Base-by-base conservation (phyloP, 768 basidiomycete genomes). In the Asterophora lycoperdoides region DNA sequence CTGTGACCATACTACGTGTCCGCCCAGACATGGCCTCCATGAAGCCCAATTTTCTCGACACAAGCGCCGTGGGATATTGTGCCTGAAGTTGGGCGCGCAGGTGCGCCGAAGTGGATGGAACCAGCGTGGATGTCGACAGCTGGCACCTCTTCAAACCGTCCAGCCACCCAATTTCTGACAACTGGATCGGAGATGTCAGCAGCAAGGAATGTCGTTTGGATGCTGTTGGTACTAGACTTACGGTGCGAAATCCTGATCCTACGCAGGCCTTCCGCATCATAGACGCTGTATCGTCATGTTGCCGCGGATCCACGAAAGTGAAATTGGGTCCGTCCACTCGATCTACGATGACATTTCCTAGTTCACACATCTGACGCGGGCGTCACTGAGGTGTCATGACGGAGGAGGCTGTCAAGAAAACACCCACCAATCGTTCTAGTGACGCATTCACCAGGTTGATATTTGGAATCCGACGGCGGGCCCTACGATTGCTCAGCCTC, bases 261-360 rank as follows among this genome's bases (percentile, higher is more conserved):
- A n/a, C n/a, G 11, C 59, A 58, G 7, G 79, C 79, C 52, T 70
- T 68, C 17, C 60, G 46, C 4, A 76, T 66, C 62, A 85, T 75
- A 20, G 56, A 64, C 2, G 37, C 36, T 1, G 62, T 42, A 53
- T 78, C 59, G 8, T 60, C 56, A 45, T 73, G 64, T n/a, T 65
- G 56, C 33, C 76, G 68, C 6, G 79, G 73, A 59, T 82, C 79
- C 40, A 84, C 60, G 43, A 76, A 76, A 14, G 75, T 69, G 33
- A 78, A 60, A 44, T 82, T 75, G 1, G 74, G 73, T 0, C 79
- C 81, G 3, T 66, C 56, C 37, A 67, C 68, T n/a, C 69, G 64
- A 48, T 76, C 72, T 41, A 73, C 56, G 44, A 80, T 60, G 3
- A 68, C 69, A 4, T 60, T 57, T 17, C 76, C 77, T 19, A 82